These are phyloP conservation scores for Fusarium compactum DNA, from an alignment of 2,329 filamentous ascomycete species.

Conservation along the genomic window DNA sequence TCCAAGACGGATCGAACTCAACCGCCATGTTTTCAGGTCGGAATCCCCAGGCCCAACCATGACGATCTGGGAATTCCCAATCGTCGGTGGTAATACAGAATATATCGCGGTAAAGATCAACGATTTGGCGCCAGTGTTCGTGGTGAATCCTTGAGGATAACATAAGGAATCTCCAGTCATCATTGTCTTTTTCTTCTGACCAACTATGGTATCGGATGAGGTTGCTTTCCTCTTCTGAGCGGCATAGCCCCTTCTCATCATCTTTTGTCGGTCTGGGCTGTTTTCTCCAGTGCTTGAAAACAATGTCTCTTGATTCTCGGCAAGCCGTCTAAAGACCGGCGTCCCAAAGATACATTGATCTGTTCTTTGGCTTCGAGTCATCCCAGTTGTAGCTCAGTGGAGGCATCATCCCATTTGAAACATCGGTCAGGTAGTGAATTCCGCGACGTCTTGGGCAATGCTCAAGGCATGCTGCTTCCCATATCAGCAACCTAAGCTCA, in stretches of 20 bases:
- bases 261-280: background rate
- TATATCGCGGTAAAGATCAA: background rate
- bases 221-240: background rate
- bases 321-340: background rate
- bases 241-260: background rate
- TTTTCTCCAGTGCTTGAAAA: background rate
- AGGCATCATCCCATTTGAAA: fast-evolving
- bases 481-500: background rate
- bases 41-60: too few relatives aligned
- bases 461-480: background rate
- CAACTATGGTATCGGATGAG: background rate
- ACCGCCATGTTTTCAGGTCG: background rate
- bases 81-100: background rate
- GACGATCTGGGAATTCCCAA: background rate
- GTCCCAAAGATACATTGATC: background rate
- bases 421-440: background rate
- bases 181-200: background rate
- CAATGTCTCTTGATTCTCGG: background rate
- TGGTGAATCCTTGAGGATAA: background rate
- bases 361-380: background rate
- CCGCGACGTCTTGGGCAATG: background rate
- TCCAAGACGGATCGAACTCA: background rate
- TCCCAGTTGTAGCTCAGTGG: background rate
- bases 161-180: too few relatives aligned
- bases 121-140: background rate